Evolutionary conservation across 331 rosid species (phyloP).

Genomic region (Malus hybrid): DNA sequence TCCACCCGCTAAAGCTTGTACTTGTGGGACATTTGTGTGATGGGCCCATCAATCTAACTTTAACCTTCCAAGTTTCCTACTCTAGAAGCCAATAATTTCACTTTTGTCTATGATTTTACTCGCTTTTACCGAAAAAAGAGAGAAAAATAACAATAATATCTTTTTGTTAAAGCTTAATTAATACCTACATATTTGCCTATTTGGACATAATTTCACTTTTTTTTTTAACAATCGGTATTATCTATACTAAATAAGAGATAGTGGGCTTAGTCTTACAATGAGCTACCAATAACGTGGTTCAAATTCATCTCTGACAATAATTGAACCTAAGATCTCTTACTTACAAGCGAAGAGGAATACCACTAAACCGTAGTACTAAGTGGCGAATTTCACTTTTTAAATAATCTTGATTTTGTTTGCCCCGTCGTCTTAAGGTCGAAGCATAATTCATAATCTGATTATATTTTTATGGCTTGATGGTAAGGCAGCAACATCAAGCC

Average conservation of each 20-base stretch:
- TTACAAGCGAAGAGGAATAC: no score
- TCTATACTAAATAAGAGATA: no score
- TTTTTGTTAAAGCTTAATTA: neutral
- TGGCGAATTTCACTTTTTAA: no score
- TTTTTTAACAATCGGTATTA: no score
- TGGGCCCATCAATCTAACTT: slow-evolving; percentile 1
- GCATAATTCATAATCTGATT: neutral
- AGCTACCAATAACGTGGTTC: no score
- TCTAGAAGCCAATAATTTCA: neutral
- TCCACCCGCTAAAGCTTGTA: neutral
- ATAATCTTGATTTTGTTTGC: neutral
- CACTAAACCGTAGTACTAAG: no score
- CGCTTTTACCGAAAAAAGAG: neutral
- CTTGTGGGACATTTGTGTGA: neutral
- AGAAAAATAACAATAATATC: neutral
- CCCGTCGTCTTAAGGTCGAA: neutral
- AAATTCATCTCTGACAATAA: no score
- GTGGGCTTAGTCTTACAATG: no score
- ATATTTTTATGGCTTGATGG: no score
- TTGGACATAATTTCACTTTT: neutral
- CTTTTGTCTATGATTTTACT: neutral
- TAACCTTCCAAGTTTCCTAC: neutral
- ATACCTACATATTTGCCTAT: neutral
- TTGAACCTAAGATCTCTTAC: no score
- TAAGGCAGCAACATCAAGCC: no score